Evolutionary conservation across 768 basidiomycete species (phyloP).

Genomic region (Dioszegia aurantiaca): DNA sequence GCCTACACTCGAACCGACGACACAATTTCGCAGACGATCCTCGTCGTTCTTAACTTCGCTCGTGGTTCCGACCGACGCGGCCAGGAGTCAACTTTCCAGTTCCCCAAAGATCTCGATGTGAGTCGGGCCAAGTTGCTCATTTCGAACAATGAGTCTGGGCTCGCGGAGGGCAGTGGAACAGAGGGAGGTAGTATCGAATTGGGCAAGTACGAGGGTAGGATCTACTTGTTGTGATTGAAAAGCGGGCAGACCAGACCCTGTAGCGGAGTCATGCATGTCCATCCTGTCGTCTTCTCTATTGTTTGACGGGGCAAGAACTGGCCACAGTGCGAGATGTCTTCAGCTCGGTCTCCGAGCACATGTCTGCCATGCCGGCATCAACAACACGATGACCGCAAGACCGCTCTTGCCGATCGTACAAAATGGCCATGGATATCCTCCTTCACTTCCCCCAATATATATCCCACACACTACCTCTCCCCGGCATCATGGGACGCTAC

Average conservation of each 20-base stretch:
- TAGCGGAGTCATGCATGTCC: too few relatives aligned
- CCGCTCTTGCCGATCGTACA: too few relatives aligned
- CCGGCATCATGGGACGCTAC: slow-evolving; percentile 1
- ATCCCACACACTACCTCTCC: too few relatives aligned
- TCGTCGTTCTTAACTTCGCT: slow-evolving; percentile 48
- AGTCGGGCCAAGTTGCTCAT: slow-evolving; percentile 27
- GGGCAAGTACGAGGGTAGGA: slow-evolving; percentile 27
- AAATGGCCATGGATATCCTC: too few relatives aligned
- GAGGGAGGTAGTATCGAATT: slow-evolving; percentile 16
- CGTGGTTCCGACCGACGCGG: slow-evolving; percentile 20
- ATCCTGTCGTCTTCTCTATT: too few relatives aligned
- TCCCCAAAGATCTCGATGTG: slow-evolving; percentile 25
- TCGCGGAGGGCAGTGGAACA: slow-evolving; percentile 20
- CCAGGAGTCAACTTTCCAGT: slow-evolving; percentile 11
- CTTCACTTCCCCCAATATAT: too few relatives aligned
- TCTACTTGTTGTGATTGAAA: slow-evolving; percentile 21
- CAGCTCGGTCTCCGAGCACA: too few relatives aligned
- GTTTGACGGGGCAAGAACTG: too few relatives aligned
- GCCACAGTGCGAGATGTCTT: too few relatives aligned
- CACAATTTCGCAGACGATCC: slow-evolving; percentile 34
- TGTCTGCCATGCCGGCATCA: too few relatives aligned
- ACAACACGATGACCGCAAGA: too few relatives aligned
- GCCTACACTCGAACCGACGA: slow-evolving; percentile 55
- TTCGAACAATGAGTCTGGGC: slow-evolving; percentile 17
- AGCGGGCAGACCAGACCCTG: too few relatives aligned